Percentiles rank a stretch among this genome's conserved stretches.
Evolutionary conservation across 1,284 basidiomycete genomes (phyloP).

Genomic region (Anthracocystis panici-leucophaei): DNA sequence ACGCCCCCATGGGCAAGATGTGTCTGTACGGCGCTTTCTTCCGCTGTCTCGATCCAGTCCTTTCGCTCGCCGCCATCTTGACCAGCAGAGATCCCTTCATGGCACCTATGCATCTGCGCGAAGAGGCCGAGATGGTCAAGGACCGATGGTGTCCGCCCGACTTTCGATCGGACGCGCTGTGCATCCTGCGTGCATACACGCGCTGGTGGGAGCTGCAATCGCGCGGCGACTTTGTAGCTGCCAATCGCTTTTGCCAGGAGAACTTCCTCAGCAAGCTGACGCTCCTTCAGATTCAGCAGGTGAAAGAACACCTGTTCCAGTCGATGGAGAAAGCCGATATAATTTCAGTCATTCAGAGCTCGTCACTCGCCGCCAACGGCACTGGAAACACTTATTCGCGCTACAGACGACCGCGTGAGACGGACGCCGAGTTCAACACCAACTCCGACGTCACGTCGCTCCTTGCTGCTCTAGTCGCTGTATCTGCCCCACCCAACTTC

Average conservation of each 20-base stretch:
- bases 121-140: conserved; percentile 77
- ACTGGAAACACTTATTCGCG: conserved; percentile 24
- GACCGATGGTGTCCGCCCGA: conserved; percentile 82
- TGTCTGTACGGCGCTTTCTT: conserved; percentile 93
- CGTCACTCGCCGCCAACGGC: conserved; percentile 28
- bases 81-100: conserved; percentile 92
- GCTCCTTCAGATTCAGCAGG: conserved; percentile 83
- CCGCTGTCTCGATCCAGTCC: conserved; percentile 88
- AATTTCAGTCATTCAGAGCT: conserved; percentile 55
- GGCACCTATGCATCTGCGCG: conserved; percentile 75
- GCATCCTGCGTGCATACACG: conserved; percentile 84
- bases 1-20: conserved; percentile 88
- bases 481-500: conserved; percentile 92
- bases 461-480: conserved; percentile 86
- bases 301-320: conserved; percentile 84
- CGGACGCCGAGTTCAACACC: conserved; percentile 72
- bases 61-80: conserved; percentile 89
- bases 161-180: conserved; percentile 87
- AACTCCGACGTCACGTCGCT: conserved; percentile 83
- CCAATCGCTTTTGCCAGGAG: conserved; percentile 82
- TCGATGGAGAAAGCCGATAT: conserved; percentile 78
- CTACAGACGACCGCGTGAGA: conserved; percentile 51
- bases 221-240: conserved; percentile 69
- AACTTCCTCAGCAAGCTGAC: conserved; percentile 92
- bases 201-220: conserved; percentile 74